These are phyloP conservation scores for Ceratocystis variospora DNA, from an alignment of 2,329 filamentous ascomycete species.

Conservation along the genomic window DNA sequence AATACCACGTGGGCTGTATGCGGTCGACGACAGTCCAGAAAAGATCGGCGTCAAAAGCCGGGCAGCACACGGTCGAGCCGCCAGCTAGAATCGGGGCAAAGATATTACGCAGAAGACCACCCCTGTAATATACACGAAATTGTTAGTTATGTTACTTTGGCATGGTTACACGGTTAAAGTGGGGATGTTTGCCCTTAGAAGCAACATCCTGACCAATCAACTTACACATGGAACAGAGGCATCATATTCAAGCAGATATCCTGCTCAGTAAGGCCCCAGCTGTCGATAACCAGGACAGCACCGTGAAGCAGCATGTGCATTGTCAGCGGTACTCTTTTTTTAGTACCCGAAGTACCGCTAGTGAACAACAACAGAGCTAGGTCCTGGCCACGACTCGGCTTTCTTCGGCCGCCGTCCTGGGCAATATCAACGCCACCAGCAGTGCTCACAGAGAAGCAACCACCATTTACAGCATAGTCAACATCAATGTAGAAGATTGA, in stretches of 20 bases:
- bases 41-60: slow-evolving; percentile 39
- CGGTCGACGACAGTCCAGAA: slow-evolving; percentile 43
- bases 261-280: slow-evolving; percentile 34
- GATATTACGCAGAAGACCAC: slow-evolving; percentile 40
- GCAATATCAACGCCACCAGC: slow-evolving; percentile 16
- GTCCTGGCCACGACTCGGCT: slow-evolving; percentile 33
- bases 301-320: slow-evolving; percentile 38
- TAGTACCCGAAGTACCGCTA: slow-evolving; percentile 44
- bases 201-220: slow-evolving; percentile 14
- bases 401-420: slow-evolving; percentile 11
- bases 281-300: slow-evolving; percentile 39
- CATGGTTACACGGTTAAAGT: background rate
- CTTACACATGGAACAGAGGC: slow-evolving; percentile 43
- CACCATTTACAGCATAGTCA: slow-evolving; percentile 25
- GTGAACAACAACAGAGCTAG: slow-evolving; percentile 41
- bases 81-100: slow-evolving; percentile 41
- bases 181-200: background rate
- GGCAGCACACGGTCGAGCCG: slow-evolving; percentile 40
- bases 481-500: slow-evolving; percentile 30
- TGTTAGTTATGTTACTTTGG: background rate
- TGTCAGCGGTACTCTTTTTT: slow-evolving; percentile 43
- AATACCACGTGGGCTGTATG: slow-evolving; percentile 41
- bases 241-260: slow-evolving; percentile 47
- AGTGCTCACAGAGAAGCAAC: slow-evolving; percentile 24
- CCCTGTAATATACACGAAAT: slow-evolving; percentile 24